Base-by-base conservation (phyloP, 2,329 filamentous ascomycete species). In the Talaromyces sp. region DNA sequence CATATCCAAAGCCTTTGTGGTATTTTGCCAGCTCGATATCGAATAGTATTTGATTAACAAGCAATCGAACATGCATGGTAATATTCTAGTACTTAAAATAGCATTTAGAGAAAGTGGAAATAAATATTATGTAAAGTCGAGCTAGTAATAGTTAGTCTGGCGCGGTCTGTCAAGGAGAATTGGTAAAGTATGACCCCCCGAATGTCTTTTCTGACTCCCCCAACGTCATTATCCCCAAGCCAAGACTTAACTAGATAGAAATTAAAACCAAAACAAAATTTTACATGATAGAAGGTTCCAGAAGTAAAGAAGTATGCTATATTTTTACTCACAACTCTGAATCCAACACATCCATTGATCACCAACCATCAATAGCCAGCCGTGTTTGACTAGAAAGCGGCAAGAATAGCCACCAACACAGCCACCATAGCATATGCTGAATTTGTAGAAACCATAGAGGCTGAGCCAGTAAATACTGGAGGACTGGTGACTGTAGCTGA, bases 401-500 rank as follows among this genome's bases (percentile, higher is more conserved):
- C 59, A 31, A 60, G 35, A 29, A 41, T 38, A 14, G 55, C 59
- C 1, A 58, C 14, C 7, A 60, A 7, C 14, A 31, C 49, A 57
- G 55, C 59, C 19, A 54, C 41, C 3, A 60, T 13, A 5, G 21
- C 41, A 7, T 55, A 46, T 8, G 46, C 21, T 21, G 50, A 26
- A 10, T n/a, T 27, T 43, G 14, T 27, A 13, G 55, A 32, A 17
- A 55, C 11, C 17, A 8, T 21, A n/a, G 50, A 50, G 24, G 55
- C 59, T 46, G 59, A 49, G 14, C 59, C 58, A 8, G 58, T 60
- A 21, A 56, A 60, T 24, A 43, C 1, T 6, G 58, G 58, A 19
- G 32, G 54, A 17, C 31, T 27, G 9, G 56, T n/a, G n/a, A 11
- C n/a, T 8, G 56, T 53, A 29, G 49, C n/a, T 24, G 21, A 46